Evolutionary conservation across 768 basidiomycete genomes (phyloP), one percentile per base, ranked within the genome.

Genomic region (Tulasnella calospora): DNA sequence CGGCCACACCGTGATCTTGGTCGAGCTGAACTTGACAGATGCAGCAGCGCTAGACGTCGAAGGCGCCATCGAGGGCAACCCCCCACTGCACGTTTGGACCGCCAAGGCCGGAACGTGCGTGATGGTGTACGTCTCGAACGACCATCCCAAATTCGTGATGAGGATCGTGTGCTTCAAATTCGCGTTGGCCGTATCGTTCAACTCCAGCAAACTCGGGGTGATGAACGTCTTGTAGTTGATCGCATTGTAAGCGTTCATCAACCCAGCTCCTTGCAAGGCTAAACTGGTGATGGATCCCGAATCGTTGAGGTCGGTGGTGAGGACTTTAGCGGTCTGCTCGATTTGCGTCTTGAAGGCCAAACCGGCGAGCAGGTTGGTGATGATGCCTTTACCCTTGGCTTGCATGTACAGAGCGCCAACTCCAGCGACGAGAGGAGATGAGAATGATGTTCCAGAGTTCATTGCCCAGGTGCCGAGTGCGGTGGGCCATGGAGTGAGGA

Each of bases 61-160:
- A 0, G 91, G 90, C 9, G 88, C 88, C 70, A 85, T 85, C 0
- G 85, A 84, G 12, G 83, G 85, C 87, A 38, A 69, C 8, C 46
- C 70, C 0, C 27, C 44, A 40, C 75, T 76, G 55, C 36, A 76
- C 0, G 89, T 88, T 38, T 87, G 78, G 10, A 88, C 88, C 10
- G 90, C 89, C 3, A 87, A 88, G 44, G 90, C 90, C n/a, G 90
- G 88, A 1, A 89, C 83, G 81, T 91, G 90, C 10, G 81, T 84
- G 30, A 92, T 79, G 27, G 83, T 86, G 83, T 88, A 89, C 0
- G 82, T 85, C 81, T 89, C 87, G 10, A 81, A 71, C 0, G 83
- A 81, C 13, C 79, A 84, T 19, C 87, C 89, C 21, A 81, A 85
- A 82, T 92, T 92, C 79, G 82, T 86, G 77, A 92, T 78, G 0